Conservation (phyloP, 1,284 basidiomycete species). For the Austropuccinia psidii region DNA sequence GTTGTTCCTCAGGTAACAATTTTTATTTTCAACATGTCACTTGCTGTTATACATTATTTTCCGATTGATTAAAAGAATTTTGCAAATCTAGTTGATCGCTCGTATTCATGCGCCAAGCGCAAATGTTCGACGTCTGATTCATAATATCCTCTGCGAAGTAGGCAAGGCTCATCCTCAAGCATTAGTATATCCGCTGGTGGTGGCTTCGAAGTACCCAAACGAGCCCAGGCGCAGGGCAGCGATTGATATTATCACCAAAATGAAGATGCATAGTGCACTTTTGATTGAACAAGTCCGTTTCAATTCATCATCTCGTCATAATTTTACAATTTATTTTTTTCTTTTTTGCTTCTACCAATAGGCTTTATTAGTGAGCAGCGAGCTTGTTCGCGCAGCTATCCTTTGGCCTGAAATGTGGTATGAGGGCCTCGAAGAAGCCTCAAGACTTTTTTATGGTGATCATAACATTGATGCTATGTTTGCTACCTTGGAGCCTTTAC, state of each 20-base stretch:
- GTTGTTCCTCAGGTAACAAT: conserved; percentile 81
- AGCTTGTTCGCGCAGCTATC: conserved; percentile 94
- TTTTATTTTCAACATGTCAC: not conserved
- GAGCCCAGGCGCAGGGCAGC: conserved; percentile 74
- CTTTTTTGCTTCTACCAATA: conserved; percentile 45
- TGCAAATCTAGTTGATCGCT: conserved; percentile 72
- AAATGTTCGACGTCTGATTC: conserved; percentile 82
- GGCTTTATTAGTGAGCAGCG: conserved; percentile 84
- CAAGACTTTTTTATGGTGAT: conserved; percentile 92
- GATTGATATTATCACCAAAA: conserved; percentile 78
- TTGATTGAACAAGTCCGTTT: conserved; percentile 74
- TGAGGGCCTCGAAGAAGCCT: conserved; percentile 96
- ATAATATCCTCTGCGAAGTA: conserved; percentile 80
- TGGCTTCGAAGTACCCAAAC: conserved; percentile 93
- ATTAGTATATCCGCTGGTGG: conserved; percentile 93
- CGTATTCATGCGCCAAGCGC: conserved; percentile 89
- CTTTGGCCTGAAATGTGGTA: conserved; percentile 99
- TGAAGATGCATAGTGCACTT: conserved; percentile 80
- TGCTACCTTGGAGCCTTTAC: conserved; percentile 81
- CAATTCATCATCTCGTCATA: conserved; percentile 1
- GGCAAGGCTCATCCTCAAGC: conserved; percentile 97
- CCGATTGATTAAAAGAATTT: not conserved
- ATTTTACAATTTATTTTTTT: conserved; percentile 5
- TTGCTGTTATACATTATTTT: not conserved
- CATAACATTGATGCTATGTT: conserved; percentile 99